These are phyloP conservation scores for Vicia faba DNA, from an alignment of 306 rosid genomes.

Conservation along the genomic window DNA sequence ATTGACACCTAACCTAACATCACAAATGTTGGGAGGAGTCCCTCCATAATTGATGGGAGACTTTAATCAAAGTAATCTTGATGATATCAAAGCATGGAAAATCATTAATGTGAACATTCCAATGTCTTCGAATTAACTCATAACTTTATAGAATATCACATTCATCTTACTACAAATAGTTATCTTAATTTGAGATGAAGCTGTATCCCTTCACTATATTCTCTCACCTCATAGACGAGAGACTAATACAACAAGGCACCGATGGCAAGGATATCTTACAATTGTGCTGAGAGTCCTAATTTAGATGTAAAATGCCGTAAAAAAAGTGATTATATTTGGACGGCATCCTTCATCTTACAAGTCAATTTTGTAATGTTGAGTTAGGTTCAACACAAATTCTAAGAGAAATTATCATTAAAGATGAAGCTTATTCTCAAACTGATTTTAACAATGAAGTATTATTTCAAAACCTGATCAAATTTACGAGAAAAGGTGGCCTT, in stretches of 20 bases:
- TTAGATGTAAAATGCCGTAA: background rate
- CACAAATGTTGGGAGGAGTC: background rate
- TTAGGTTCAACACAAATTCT: background rate
- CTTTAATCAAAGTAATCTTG: background rate
- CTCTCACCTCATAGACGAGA: background rate
- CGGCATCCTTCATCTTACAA: background rate
- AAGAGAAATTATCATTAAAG: background rate
- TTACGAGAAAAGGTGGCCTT: constrained; percentile 66
- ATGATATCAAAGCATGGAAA: background rate
- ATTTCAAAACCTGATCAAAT: constrained; percentile 70
- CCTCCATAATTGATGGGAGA: background rate
- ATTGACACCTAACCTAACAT: background rate
- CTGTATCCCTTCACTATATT: background rate
- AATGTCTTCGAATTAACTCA: background rate
- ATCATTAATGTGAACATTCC: background rate
- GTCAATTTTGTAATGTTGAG: background rate
- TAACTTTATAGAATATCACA: background rate
- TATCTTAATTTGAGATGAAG: background rate
- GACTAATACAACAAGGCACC: background rate
- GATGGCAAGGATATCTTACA: background rate
- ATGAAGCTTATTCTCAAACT: background rate
- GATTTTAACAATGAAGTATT: constrained; percentile 32
- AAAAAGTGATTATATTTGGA: background rate
- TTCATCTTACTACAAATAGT: background rate
- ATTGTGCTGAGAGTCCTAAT: background rate